These are phyloP conservation scores for Yueomyces sinensis DNA, from an alignment of 805 yeast species.

Conservation along the genomic window DNA sequence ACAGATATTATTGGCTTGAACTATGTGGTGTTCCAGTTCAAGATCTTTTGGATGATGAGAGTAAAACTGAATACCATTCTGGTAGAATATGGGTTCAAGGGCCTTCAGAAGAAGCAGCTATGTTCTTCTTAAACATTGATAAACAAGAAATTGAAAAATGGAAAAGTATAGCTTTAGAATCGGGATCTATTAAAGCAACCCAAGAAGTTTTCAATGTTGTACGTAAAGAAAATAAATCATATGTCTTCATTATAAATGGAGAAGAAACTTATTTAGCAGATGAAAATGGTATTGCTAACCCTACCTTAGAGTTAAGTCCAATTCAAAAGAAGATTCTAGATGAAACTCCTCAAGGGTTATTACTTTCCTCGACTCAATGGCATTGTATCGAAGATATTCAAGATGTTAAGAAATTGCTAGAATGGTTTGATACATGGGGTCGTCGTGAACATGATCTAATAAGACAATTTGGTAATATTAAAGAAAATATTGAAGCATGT, in stretches of 20 bases:
- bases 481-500: slow-evolving; percentile 22
- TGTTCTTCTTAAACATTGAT: slow-evolving; percentile 22
- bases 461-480: slow-evolving; percentile 36
- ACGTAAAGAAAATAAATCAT: slow-evolving; percentile 11
- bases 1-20: slow-evolving; percentile 95
- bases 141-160: slow-evolving; percentile 19
- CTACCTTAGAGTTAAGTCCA: slow-evolving; percentile 13
- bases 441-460: slow-evolving; percentile 51
- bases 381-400: slow-evolving; percentile 48
- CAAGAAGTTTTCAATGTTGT: slow-evolving; percentile 14
- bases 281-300: slow-evolving; percentile 10
- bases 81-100: slow-evolving; percentile 91
- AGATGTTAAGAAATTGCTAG: slow-evolving; percentile 41
- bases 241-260: slow-evolving; percentile 5
- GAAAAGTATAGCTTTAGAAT: slow-evolving; percentile 9
- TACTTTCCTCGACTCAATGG: slow-evolving; percentile 46
- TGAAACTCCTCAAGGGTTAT: slow-evolving; percentile 45
- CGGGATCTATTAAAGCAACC: slow-evolving; percentile 15
- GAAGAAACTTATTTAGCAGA: slow-evolving; percentile 10
- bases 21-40: slow-evolving; percentile 54
- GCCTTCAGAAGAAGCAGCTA: slow-evolving; percentile 43
- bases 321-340: slow-evolving; percentile 52
- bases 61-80: slow-evolving; percentile 52
- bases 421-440: slow-evolving; percentile 72
- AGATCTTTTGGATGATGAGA: slow-evolving; percentile 29